Base-by-base conservation (phyloP, 73 alveolate genomes). In the Uronychia binucleata region DNA sequence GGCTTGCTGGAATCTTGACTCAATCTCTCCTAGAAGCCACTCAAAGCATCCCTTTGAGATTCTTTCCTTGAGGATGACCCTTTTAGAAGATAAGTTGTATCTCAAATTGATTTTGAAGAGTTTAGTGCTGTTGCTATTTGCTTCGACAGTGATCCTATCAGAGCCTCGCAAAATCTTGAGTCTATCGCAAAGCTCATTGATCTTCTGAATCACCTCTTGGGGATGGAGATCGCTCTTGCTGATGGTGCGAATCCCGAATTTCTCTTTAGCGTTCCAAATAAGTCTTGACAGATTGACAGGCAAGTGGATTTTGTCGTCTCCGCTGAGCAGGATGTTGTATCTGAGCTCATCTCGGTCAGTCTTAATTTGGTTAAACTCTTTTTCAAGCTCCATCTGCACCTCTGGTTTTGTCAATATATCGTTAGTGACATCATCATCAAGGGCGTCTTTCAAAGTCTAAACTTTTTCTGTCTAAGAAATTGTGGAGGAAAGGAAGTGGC, bases 1-100 rank as follows among this genome's bases (percentile, higher is more conserved):
- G 26, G 99, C 93, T 58, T 87, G 94, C 74, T 90, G 91, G 82
- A 95, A 96, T 85, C 94, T 80, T 0, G 94, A 67, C 82, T 93
- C 91, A 59, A 97, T 94, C 88, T 97, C 99, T 33, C 99, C 99
- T 75, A 96, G 81, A 46, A 98, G 90, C 92, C 96, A 97, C 59
- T 96, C 98, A 82, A 98, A 97, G 57, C 99, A 97, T 79, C 91
- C 96, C 74, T 88, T 85, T 30, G 98, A 77, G 59, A 98, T 83
- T 86, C 97, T 91, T 81, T 98, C 99, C 83, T 97, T 83, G 26
- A 88, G 81, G 33, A 96, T 91, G 34, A 93, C 85, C 83, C 87
- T 92, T 83, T 96, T 96, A 0, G 98, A 91, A 33, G 94, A 90
- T 34, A 97, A 83, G 76, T 95, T 92, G 83, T 92, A 93, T 83